phyloP scores from a whole-genome alignment of 768 basidiomycete genomes.

The Amanita brunnescens region DNA sequence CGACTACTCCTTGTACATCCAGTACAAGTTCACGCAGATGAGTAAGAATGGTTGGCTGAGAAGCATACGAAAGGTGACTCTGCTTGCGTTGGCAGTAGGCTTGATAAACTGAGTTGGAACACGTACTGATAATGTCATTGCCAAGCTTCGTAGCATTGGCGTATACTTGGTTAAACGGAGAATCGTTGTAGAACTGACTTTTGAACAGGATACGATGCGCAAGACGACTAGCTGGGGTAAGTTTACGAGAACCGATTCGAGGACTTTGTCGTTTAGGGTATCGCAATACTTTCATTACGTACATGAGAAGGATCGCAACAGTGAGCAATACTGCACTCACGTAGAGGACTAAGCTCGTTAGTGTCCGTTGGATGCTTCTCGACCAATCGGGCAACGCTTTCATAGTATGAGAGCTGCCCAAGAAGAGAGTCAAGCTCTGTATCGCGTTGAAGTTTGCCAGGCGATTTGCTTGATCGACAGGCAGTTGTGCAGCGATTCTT shows the following conservation, averaged over 20 bases:
- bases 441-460: conserved; percentile 33
- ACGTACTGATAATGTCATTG: conserved; percentile 52
- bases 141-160: conserved; percentile 50
- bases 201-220: conserved; percentile 53
- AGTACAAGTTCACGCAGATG: conserved; percentile 43
- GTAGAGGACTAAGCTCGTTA: conserved; percentile 49
- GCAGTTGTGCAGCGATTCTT: conserved; percentile 44
- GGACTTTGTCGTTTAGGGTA: conserved; percentile 42
- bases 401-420: conserved; percentile 53
- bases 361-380: conserved; percentile 28
- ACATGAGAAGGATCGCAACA: not conserved
- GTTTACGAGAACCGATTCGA: conserved; percentile 37
- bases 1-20: conserved; percentile 35
- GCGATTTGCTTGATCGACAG: conserved; percentile 34
- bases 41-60: conserved; percentile 27
- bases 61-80: conserved; percentile 10
- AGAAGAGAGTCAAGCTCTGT: conserved; percentile 43
- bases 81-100: not conserved
- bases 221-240: conserved; percentile 49
- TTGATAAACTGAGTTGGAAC: not conserved
- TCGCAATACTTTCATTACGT: conserved; percentile 41
- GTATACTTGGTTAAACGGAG: conserved; percentile 38
- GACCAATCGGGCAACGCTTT: conserved; percentile 54
- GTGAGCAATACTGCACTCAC: conserved; percentile 30
- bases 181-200: conserved; percentile 42